A percentile compares a stretch with the other conserved stretches of the same genome.
phyloP scores from a whole-genome alignment of 2,329 filamentous ascomycete species.

The Chrysoporthe puriensis region DNA sequence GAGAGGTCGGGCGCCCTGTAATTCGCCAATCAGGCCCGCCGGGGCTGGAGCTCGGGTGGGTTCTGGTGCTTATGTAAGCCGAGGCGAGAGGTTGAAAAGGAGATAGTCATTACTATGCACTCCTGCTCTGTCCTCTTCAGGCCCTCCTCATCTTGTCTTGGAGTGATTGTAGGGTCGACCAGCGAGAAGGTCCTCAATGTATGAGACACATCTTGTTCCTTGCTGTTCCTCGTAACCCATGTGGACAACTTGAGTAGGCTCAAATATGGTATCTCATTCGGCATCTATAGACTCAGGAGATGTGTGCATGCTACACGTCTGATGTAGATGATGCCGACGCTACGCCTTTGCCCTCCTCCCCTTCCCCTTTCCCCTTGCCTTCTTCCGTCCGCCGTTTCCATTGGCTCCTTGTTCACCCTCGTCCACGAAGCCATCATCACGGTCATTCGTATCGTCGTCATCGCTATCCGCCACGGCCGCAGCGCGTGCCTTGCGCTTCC shows the following conservation, averaged over 20 bases:
- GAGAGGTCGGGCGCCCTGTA: slow-evolving; percentile 24
- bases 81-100: no score
- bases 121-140: not conserved
- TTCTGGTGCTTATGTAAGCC: slow-evolving; percentile 16
- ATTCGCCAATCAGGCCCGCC: slow-evolving; percentile 22
- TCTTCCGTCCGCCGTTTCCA: slow-evolving; percentile 11
- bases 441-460: slow-evolving; percentile 23
- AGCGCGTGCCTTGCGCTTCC: slow-evolving; percentile 32
- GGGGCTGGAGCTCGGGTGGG: slow-evolving; percentile 26
- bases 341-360: slow-evolving; percentile 5
- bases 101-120: no score
- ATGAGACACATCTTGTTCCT: no score
- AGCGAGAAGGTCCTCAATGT: no score
- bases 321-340: not conserved
- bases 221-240: no score
- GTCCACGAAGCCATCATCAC: slow-evolving; percentile 22
- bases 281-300: not conserved
- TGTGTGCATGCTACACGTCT: not conserved
- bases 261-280: not conserved
- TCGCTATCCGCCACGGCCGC: slow-evolving; percentile 30
- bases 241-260: no score
- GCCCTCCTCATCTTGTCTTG: not conserved
- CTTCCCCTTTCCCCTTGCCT: slow-evolving; percentile 23
- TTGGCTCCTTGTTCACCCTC: slow-evolving; percentile 15
- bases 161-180: not conserved